Conservation (phyloP, 805 yeast genomes). For the Teunomyces funiuensis region DNA sequence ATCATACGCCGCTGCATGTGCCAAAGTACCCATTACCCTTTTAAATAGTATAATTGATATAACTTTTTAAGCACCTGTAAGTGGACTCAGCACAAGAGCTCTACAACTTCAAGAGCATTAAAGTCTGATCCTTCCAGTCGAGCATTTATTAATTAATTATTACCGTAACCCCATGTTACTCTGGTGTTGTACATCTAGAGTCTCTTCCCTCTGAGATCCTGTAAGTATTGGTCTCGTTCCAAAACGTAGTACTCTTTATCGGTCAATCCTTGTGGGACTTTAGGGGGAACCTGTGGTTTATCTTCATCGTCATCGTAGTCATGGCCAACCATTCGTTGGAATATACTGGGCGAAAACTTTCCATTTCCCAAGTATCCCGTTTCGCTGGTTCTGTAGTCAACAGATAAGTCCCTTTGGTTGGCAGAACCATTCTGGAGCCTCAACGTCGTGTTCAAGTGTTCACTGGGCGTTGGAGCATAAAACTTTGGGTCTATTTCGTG, state of each 20-base stretch:
- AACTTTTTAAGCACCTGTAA: too few relatives aligned
- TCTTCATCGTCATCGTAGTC: constrained; percentile 12
- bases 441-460: constrained; percentile 28
- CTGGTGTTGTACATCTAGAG: not conserved
- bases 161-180: too few relatives aligned
- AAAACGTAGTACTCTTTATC: constrained; percentile 43
- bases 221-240: constrained; percentile 39
- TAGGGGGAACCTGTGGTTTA: constrained; percentile 46
- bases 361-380: constrained; percentile 46
- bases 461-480: constrained; percentile 51
- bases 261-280: constrained; percentile 41
- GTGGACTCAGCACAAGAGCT: too few relatives aligned
- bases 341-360: constrained; percentile 17
- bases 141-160: too few relatives aligned
- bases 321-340: constrained; percentile 12
- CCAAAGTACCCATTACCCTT: too few relatives aligned
- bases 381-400: constrained; percentile 30
- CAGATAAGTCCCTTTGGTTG: constrained; percentile 16
- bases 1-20: too few relatives aligned
- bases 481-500: constrained; percentile 72
- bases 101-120: too few relatives aligned
- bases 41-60: too few relatives aligned
- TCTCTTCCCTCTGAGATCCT: constrained; percentile 39
- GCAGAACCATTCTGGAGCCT: constrained; percentile 23
- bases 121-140: too few relatives aligned